phyloP scores from a whole-genome alignment of 2,329 filamentous ascomycete species.

The Aciculosporium take region DNA sequence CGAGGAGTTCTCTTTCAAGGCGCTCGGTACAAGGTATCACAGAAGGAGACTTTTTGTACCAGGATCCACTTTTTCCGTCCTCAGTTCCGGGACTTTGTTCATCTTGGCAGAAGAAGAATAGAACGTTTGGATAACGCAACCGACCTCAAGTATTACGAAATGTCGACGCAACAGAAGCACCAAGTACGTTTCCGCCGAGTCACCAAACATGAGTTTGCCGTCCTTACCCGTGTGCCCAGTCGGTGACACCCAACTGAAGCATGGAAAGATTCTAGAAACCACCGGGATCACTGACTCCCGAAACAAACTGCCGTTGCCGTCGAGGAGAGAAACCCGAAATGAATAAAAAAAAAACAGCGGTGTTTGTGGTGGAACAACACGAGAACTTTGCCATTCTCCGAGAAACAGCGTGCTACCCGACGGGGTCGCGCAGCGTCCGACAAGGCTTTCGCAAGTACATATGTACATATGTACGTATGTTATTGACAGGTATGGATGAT shows the following conservation, averaged over 20 bases:
- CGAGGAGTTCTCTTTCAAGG: not conserved
- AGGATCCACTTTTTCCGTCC: not conserved
- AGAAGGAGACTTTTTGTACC: not conserved
- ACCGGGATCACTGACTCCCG: not conserved
- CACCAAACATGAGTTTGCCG: constrained; percentile 1
- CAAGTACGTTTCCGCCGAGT: not conserved
- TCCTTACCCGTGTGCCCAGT: not conserved
- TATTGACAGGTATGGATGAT: too few relatives aligned
- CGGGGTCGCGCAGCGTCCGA: not conserved
- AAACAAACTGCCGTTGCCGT: not conserved
- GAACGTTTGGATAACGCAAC: not conserved
- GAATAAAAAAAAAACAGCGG: too few relatives aligned
- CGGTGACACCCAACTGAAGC: constrained; percentile 2
- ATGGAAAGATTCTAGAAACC: constrained; percentile 2
- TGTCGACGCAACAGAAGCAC: not conserved
- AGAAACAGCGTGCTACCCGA: not conserved
- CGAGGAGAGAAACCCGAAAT: not conserved
- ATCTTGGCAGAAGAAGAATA: not conserved
- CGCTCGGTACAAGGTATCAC: not conserved
- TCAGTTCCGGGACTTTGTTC: not conserved
- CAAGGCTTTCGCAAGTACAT: too few relatives aligned
- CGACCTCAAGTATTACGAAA: not conserved
- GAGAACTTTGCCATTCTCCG: not conserved
- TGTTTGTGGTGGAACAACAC: constrained; percentile 1
- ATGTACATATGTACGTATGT: too few relatives aligned